Evolutionary conservation across 1,284 basidiomycete species (phyloP).

Genomic region (Coniophora puteana): DNA sequence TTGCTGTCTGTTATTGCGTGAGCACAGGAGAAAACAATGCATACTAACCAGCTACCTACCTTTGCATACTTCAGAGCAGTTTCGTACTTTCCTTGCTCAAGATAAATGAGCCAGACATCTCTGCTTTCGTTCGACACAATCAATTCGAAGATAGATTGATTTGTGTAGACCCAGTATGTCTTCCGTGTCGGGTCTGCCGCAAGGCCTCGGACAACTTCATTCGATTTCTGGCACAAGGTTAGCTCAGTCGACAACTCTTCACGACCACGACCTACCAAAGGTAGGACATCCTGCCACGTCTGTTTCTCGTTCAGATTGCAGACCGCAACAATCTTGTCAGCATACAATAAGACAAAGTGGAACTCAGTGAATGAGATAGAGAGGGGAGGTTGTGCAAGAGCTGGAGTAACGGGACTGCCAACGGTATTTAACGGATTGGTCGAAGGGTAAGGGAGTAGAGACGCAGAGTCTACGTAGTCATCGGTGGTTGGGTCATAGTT

Average conservation of each 20-base stretch:
- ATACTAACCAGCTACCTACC: slow-evolving; percentile 39
- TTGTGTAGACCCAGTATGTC: slow-evolving; percentile 95
- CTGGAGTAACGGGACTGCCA: too few relatives aligned
- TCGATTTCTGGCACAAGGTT: slow-evolving; percentile 56
- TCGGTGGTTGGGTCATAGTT: slow-evolving; percentile 69
- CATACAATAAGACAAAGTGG: slow-evolving; percentile 88
- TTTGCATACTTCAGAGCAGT: slow-evolving; percentile 80
- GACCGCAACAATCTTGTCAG: slow-evolving; percentile 75
- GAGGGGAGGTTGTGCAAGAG: slow-evolving; percentile 46
- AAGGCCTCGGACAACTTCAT: slow-evolving; percentile 71
- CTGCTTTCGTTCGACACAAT: slow-evolving; percentile 86
- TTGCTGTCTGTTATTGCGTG: slow-evolving; percentile 80
- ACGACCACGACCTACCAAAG: slow-evolving; percentile 53
- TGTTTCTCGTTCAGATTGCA: slow-evolving; percentile 80
- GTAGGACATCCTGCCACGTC: slow-evolving; percentile 81
- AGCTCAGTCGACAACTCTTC: slow-evolving; percentile 6
- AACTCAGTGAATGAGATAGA: slow-evolving; percentile 89
- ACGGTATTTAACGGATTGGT: too few relatives aligned
- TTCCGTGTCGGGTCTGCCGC: slow-evolving; percentile 81
- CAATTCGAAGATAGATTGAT: slow-evolving; percentile 88
- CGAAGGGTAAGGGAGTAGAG: slow-evolving; percentile 65
- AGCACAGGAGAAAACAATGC: slow-evolving; percentile 5
- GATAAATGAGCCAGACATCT: slow-evolving; percentile 92
- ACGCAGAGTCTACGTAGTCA: slow-evolving; percentile 75
- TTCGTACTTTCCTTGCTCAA: slow-evolving; percentile 77